Conservation (phyloP, 192 early-diverging fungal genomes). For the Physocladia obscura region DNA sequence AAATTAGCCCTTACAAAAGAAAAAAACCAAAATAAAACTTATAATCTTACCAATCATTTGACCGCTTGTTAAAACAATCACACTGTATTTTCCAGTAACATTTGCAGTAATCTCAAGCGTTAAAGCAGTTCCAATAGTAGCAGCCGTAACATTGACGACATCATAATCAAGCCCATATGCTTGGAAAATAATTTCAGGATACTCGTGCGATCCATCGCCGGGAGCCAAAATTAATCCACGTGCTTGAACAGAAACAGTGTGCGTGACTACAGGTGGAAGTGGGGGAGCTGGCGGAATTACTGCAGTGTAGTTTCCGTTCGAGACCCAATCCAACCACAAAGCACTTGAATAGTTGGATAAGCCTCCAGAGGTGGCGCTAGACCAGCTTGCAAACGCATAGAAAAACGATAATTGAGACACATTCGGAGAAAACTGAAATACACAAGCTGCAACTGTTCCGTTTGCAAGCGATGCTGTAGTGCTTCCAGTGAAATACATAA, state of each 20-base stretch:
- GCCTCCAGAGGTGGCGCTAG: not conserved
- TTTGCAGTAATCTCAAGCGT: not conserved
- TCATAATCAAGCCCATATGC: constrained; percentile 12
- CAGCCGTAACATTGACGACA: not conserved
- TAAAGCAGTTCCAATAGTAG: not conserved
- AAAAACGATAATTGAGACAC: constrained; percentile 47
- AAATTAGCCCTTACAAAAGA: too few relatives aligned
- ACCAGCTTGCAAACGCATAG: constrained; percentile 19
- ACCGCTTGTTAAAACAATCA: constrained; percentile 8
- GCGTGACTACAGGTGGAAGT: not conserved
- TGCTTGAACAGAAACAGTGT: not conserved
- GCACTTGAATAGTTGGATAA: not conserved
- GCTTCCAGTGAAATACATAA: not conserved
- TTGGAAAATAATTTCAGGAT: not conserved
- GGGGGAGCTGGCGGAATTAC: not conserved
- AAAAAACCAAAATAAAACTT: not conserved
- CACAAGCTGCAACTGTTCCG: not conserved
- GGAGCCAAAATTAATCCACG: not conserved
- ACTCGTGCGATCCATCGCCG: constrained; percentile 5
- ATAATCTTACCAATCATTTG: not conserved
- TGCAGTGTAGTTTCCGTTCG: not conserved
- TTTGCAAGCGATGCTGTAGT: not conserved
- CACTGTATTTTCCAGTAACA: not conserved
- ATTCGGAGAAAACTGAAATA: not conserved
- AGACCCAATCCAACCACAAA: not conserved